Conservation (phyloP, 768 basidiomycete species). For the Leccinum pellstonianum region DNA sequence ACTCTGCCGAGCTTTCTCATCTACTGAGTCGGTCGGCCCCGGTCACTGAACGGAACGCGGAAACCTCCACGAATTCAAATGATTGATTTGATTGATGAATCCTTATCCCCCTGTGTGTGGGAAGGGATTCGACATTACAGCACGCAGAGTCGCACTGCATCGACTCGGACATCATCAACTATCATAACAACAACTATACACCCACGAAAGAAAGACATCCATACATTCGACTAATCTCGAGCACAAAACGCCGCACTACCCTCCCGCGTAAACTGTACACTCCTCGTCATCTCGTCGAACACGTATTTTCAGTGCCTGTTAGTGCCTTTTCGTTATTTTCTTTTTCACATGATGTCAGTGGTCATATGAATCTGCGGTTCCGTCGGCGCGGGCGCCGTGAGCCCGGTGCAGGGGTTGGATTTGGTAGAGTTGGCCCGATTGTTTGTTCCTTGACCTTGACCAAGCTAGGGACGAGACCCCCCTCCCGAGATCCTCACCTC, state of each 20-base stretch:
- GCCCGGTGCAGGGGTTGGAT: neutral
- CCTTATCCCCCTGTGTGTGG: neutral
- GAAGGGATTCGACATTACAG: neutral
- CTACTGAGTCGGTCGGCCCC: neutral
- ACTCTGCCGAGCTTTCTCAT: neutral
- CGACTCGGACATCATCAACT: neutral
- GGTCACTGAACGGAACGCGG: neutral
- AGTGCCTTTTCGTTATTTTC: neutral
- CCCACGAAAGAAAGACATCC: neutral
- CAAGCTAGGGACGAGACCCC: neutral
- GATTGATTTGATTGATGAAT: neutral
- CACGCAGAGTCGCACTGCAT: neutral
- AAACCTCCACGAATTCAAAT: neutral
- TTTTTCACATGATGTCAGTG: neutral
- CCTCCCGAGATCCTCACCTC: neutral
- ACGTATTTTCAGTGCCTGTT: neutral
- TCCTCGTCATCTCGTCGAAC: neutral
- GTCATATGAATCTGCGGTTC: neutral
- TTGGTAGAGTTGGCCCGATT: neutral
- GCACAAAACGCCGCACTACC: neutral
- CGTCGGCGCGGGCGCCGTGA: neutral
- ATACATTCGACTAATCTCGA: neutral
- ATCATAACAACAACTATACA: neutral
- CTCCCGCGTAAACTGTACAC: neutral
- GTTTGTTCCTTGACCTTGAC: neutral